Evolutionary conservation across 768 basidiomycete species (phyloP).

Genomic region (Podaxis rugospora): DNA sequence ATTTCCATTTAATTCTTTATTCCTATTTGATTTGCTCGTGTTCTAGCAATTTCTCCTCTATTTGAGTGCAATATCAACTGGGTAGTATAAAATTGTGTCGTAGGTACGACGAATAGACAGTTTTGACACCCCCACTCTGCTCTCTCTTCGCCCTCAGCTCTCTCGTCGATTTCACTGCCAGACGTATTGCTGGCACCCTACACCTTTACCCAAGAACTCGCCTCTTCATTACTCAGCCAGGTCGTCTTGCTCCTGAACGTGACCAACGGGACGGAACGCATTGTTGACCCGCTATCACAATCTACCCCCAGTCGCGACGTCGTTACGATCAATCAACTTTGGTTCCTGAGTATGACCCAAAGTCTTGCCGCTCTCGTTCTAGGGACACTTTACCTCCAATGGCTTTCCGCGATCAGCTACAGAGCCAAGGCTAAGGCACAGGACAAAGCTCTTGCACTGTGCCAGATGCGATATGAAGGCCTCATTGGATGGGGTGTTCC

Average conservation of each 20-base stretch:
- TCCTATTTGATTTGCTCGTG: too few species aligned
- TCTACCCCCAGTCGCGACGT: neutral
- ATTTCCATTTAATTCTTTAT: too few species aligned
- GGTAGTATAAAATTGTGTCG: too few species aligned
- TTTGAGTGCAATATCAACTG: too few species aligned
- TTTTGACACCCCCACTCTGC: too few species aligned
- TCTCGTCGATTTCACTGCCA: too few species aligned
- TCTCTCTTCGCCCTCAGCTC: too few species aligned
- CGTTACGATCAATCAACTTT: constrained; percentile 16
- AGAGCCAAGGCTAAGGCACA: constrained; percentile 13
- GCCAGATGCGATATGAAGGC: constrained; percentile 26
- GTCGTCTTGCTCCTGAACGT: neutral
- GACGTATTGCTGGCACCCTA: too few species aligned
- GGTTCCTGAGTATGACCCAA: constrained; percentile 18
- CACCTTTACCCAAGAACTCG: too few species aligned
- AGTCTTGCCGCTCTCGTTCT: constrained; percentile 16
- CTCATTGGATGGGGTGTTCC: constrained; percentile 26
- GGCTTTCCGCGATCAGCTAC: constrained; percentile 19
- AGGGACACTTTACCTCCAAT: constrained; percentile 19
- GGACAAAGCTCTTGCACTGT: constrained; percentile 16
- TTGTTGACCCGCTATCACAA: neutral
- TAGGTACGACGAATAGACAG: too few species aligned
- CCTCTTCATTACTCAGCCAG: too few species aligned
- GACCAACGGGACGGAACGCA: neutral
- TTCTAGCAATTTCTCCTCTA: too few species aligned